Base-by-base conservation (phyloP, 1,284 basidiomycete genomes). In the Flammula alnicola region DNA sequence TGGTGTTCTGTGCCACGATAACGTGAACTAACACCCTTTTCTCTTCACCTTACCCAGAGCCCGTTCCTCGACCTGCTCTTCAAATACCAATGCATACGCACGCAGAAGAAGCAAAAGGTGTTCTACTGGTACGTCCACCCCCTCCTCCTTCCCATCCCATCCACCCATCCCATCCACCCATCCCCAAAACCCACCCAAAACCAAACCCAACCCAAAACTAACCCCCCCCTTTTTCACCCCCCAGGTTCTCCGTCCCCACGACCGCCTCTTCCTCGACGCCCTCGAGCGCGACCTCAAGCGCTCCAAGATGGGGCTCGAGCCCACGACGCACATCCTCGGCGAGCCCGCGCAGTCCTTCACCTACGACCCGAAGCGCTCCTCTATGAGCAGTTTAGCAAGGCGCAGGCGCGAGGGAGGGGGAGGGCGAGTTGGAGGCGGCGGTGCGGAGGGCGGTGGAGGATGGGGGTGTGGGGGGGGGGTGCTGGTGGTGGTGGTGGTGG, bases 81-180 rank as follows among this genome's bases (percentile, higher is more conserved):
- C 83, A 93, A 94, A 69, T 93, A 92, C 62, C 92, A 94, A 63
- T 95, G 93, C 67, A 95, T 97, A 56, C 84, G 93, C 33, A 96
- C 94, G 0, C 93, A 96, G 68, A 97, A 96, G 78, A 95, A 95
- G 74, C 93, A 95, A 73, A 93, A 94, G 66, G 91, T 91, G 17
- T 96, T 95, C 64, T 95, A 91, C 69, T 96, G 93, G 93, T 91
- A 61, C 44, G 84, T 74, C 9, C 14, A 16, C 43, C 36, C 29
- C 47, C 42, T 44, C 33, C 43, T 37, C 30, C 16, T 48, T n/a
- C n/a, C n/a, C n/a, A n/a, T n/a, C n/a, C n/a, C n/a, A n/a, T n/a
- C n/a, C n/a, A n/a, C n/a, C n/a, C n/a, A n/a, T n/a, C n/a, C n/a
- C n/a, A n/a, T n/a, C n/a, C n/a, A n/a, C n/a, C n/a, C n/a, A n/a